Conservation (phyloP, 257 asterid species). For the Ocimum tenuiflorum region DNA sequence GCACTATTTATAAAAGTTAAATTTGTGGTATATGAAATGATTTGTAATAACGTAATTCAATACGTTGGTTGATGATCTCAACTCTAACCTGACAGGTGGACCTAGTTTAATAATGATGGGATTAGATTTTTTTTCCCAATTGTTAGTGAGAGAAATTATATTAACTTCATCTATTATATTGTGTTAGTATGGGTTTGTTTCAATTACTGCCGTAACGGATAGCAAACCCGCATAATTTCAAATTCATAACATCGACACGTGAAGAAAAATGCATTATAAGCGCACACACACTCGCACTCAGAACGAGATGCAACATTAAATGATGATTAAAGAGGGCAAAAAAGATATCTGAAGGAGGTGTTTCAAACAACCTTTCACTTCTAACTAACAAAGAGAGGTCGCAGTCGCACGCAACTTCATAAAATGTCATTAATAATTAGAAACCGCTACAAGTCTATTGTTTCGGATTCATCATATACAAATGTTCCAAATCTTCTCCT, state of each 20-base stretch:
- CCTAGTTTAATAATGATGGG: not conserved
- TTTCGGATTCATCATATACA: too few relatives aligned
- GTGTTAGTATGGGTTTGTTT: too few relatives aligned
- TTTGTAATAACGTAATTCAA: too few relatives aligned
- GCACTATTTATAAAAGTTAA: too few relatives aligned
- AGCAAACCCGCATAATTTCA: too few relatives aligned
- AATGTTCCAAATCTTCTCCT: too few relatives aligned
- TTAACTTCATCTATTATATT: too few relatives aligned
- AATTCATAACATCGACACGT: not conserved
- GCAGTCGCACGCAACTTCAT: not conserved
- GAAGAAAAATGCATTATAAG: too few relatives aligned
- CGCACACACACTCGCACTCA: not conserved
- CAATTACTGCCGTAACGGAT: not conserved
- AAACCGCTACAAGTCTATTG: not conserved
- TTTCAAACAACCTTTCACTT: too few relatives aligned
- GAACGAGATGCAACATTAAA: not conserved
- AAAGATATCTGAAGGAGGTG: not conserved
- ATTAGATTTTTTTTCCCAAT: not conserved
- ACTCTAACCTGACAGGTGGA: conserved; percentile 14
- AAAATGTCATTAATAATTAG: conserved; percentile 15
- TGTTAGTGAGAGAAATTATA: not conserved
- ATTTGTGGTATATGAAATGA: too few relatives aligned
- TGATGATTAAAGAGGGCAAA: not conserved
- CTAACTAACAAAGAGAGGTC: not conserved
- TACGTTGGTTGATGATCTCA: not conserved